Evolutionary conservation across 2,329 filamentous ascomycete species (phyloP), one percentile per base, ranked within the genome.

Genomic region (Alternaria sp.): DNA sequence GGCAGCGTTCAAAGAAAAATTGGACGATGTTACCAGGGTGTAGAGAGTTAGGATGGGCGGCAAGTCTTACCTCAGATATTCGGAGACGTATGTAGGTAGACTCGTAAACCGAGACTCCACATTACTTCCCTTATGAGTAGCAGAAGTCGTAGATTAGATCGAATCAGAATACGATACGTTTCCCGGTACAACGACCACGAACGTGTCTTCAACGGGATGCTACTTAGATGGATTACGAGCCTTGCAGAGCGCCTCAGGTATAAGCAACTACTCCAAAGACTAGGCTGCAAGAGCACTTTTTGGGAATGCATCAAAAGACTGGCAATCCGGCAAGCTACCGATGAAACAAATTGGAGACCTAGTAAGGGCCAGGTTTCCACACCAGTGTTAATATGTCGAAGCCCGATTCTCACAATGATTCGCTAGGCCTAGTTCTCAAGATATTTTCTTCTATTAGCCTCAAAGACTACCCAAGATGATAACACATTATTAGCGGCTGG

Each of bases 1-100:
- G 48, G 57, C 62, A 7, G 62, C 62, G 9, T 68, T 75, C 14
- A 53, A 49, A 43, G 41, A 67, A 26, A 72, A 69, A 26, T 28
- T 75, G 26, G 28, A 62, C 7, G 32, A 14, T 1, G 14, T 38
- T n/a, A 49, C 14, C 7, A 49, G 8, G 16, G 18, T 20, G 16
- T 49, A 18, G 20, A 38, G 20, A 36, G 12, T 14, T 38, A 34
- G n/a, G 2, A 16, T 12, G 12, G 0, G 20, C 3, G 20, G 18
- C 20, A 12, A 41, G 1, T 24, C 32, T 20, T 22, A 36, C 12
- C 20, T 28, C 8, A 14, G 8, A 26, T 14, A 34, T 48, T 48
- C 12, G n/a, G 18, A 48, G 18, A 14, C 18, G 18, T 22, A 22
- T 47, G n/a, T 32, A 14, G 28, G 8, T 30, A 30, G 44, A 32